phyloP scores from a whole-genome alignment of 108 stramenopile species.

The Skeletonema costatum region DNA sequence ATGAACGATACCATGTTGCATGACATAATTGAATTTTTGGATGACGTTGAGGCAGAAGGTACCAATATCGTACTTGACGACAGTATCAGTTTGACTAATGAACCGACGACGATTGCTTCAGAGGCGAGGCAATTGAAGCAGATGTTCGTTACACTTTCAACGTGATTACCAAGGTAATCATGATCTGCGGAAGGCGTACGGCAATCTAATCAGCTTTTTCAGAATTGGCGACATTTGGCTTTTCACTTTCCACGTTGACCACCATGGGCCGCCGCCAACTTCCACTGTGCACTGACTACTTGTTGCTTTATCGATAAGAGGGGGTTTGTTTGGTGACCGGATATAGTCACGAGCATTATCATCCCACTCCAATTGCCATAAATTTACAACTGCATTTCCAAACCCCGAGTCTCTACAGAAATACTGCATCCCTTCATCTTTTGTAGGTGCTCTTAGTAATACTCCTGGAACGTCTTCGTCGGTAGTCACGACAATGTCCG shows the following conservation, averaged over 20 bases:
- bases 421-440: constrained; percentile 78
- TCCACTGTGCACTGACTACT: constrained; percentile 76
- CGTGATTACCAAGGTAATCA: not conserved
- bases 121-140: constrained; percentile 34
- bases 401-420: constrained; percentile 83
- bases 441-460: constrained; percentile 80
- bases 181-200: not conserved
- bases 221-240: not conserved
- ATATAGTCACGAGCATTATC: constrained; percentile 51
- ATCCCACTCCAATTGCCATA: constrained; percentile 80
- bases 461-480: constrained; percentile 62
- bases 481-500: constrained; percentile 59
- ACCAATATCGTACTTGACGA: constrained; percentile 12
- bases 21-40: constrained; percentile 77
- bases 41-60: constrained; percentile 28
- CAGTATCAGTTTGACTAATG: not conserved
- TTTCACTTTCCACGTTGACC: constrained; percentile 43
- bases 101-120: constrained; percentile 18
- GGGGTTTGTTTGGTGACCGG: constrained; percentile 31
- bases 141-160: constrained; percentile 20
- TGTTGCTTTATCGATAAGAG: constrained; percentile 54
- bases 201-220: not conserved
- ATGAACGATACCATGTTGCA: constrained; percentile 69
- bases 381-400: constrained; percentile 57
- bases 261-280: constrained; percentile 80